Evolutionary conservation across 495 filamentous ascomycete genomes (phyloP).

Genomic region (Hypoxylon cercidicola): DNA sequence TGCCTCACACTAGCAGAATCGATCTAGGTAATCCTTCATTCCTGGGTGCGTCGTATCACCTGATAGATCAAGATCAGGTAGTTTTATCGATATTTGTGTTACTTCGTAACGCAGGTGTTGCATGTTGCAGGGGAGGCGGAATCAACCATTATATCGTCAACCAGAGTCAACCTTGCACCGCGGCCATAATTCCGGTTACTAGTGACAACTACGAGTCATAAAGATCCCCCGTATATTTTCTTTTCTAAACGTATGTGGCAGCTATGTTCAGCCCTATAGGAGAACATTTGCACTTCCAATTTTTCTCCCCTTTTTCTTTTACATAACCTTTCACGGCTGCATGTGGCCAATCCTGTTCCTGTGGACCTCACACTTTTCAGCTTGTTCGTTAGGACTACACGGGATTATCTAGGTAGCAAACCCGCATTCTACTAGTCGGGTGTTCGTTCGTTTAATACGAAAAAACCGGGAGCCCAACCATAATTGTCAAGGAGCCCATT

Average conservation of each 20-base stretch:
- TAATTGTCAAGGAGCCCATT: background rate
- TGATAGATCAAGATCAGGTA: background rate
- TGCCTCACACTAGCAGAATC: slow-evolving; percentile 9
- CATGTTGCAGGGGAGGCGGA: too few relatives aligned
- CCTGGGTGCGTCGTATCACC: background rate
- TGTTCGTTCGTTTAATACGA: too few relatives aligned
- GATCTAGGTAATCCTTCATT: slow-evolving; percentile 1
- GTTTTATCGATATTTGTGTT: background rate
- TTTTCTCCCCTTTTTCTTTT: background rate
- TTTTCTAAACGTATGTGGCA: background rate
- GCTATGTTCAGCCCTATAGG: background rate
- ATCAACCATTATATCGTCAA: too few relatives aligned
- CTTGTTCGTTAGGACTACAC: background rate
- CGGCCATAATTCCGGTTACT: background rate
- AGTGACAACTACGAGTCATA: background rate
- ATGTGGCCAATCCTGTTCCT: background rate
- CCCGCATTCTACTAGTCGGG: background rate
- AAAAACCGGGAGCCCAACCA: too few relatives aligned
- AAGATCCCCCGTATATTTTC: background rate
- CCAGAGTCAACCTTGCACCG: too few relatives aligned
- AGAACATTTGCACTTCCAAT: background rate
- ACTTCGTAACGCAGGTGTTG: too few relatives aligned
- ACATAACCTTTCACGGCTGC: too few relatives aligned
- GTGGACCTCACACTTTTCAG: background rate
- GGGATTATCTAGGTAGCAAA: background rate